These are phyloP conservation scores for Peziza echinospora DNA, from an alignment of 495 filamentous ascomycete genomes.

Conservation along the genomic window DNA sequence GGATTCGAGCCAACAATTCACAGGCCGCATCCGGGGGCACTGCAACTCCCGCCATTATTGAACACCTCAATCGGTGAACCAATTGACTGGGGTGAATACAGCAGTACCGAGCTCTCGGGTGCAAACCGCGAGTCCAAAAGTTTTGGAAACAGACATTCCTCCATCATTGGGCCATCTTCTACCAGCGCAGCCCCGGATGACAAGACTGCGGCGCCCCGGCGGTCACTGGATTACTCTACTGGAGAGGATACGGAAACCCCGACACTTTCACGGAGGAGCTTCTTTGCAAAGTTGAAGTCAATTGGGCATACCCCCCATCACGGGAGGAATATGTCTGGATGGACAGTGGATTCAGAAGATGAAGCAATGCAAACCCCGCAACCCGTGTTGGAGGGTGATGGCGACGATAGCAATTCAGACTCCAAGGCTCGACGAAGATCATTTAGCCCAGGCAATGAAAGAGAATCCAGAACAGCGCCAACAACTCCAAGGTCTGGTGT, in stretches of 20 bases:
- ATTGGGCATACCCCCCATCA: slow-evolving; percentile 11
- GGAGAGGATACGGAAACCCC: slow-evolving; percentile 18
- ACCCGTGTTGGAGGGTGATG: neutral
- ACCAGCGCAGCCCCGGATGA: no score
- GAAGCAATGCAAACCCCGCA: slow-evolving; percentile 3
- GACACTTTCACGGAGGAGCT: slow-evolving; percentile 9
- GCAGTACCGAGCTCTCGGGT: neutral
- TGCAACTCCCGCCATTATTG: neutral
- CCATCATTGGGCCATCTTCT: neutral
- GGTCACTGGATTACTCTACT: slow-evolving; percentile 9
- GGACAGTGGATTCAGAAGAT: slow-evolving; percentile 15
- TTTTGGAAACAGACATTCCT: neutral
- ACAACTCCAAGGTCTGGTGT: slow-evolving; percentile 6
- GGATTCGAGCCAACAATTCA: neutral
- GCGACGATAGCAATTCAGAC: slow-evolving; percentile 9
- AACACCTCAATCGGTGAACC: neutral
- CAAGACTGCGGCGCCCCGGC: neutral
- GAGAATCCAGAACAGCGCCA: slow-evolving; percentile 7
- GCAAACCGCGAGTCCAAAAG: neutral
- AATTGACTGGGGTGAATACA: neutral
- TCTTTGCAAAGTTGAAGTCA: slow-evolving; percentile 17
- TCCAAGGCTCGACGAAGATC: slow-evolving; percentile 8
- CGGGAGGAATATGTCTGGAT: slow-evolving; percentile 14
- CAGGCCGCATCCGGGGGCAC: neutral
- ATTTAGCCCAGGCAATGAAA: slow-evolving; percentile 3